Evolutionary conservation across 228 moss, liverwort and hornwort species (phyloP).

Genomic region (Sphagnum fallax): DNA sequence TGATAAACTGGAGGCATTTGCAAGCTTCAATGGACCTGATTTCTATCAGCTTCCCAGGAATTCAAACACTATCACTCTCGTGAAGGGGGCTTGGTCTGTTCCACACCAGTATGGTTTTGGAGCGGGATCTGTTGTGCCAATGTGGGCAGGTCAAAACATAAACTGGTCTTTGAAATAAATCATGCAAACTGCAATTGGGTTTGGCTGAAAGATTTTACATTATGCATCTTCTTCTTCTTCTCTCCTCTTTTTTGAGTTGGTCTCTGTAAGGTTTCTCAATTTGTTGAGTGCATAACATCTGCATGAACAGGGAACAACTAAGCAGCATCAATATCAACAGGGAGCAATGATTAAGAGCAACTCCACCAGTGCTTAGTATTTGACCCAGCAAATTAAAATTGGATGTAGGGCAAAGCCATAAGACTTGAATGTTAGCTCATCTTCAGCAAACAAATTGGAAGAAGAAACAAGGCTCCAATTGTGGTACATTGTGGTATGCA

Average conservation of each 20-base stretch:
- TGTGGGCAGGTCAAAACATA: slow-evolving; percentile 78
- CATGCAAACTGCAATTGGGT: background rate
- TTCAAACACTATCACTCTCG: slow-evolving; percentile 47
- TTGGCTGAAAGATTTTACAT: background rate
- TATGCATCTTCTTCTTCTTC: too few relatives aligned
- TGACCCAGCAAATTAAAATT: background rate
- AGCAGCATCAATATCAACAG: too few relatives aligned
- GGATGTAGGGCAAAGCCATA: background rate
- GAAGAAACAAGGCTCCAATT: background rate
- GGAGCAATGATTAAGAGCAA: too few relatives aligned
- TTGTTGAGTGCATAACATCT: background rate
- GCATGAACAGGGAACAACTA: background rate
- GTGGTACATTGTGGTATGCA: background rate
- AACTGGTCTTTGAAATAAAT: slow-evolving; percentile 63
- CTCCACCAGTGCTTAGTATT: background rate
- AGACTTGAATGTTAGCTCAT: background rate
- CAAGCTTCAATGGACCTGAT: slow-evolving; percentile 84
- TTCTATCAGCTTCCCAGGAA: slow-evolving; percentile 90
- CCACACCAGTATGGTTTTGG: slow-evolving; percentile 82
- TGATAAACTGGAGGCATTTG: slow-evolving; percentile 88
- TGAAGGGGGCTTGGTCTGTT: slow-evolving; percentile 47
- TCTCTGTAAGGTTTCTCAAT: background rate
- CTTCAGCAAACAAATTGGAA: background rate
- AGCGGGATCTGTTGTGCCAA: slow-evolving; percentile 70
- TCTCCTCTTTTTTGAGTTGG: too few relatives aligned